These are phyloP conservation scores for Ceratocystis harringtonii DNA, from an alignment of 2,329 filamentous ascomycete species.

Conservation along the genomic window DNA sequence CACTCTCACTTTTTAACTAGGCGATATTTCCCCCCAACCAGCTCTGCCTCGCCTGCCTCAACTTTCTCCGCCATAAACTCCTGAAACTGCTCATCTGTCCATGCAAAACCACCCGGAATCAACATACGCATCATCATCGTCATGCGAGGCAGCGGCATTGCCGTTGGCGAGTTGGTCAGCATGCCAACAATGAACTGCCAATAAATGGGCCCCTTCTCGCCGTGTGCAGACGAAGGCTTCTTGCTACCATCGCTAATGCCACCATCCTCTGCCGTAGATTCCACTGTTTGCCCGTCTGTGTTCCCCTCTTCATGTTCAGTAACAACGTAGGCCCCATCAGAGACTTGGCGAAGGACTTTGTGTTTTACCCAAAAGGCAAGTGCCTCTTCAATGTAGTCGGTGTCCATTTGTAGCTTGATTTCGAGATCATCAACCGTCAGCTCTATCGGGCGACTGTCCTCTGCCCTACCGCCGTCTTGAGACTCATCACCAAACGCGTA, in stretches of 20 bases:
- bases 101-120: slow-evolving; percentile 74
- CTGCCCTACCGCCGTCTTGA: slow-evolving; percentile 26
- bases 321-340: slow-evolving; percentile 46
- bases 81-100: slow-evolving; percentile 74
- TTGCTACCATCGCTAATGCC: slow-evolving; percentile 24
- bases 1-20: slow-evolving; percentile 40
- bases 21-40: slow-evolving; percentile 55
- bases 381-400: slow-evolving; percentile 51
- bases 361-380: slow-evolving; percentile 59
- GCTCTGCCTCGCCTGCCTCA: slow-evolving; percentile 52
- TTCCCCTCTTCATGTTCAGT: slow-evolving; percentile 42
- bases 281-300: background rate
- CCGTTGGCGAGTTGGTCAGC: slow-evolving; percentile 73
- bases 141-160: slow-evolving; percentile 70
- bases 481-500: slow-evolving; percentile 46
- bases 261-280: slow-evolving; percentile 8
- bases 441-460: slow-evolving; percentile 24
- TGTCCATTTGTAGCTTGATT: slow-evolving; percentile 53
- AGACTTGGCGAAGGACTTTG: slow-evolving; percentile 44
- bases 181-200: slow-evolving; percentile 89
- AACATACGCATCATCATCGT: slow-evolving; percentile 92
- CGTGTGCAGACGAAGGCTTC: slow-evolving; percentile 33
- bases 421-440: slow-evolving; percentile 34
- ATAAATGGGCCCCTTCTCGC: slow-evolving; percentile 52
- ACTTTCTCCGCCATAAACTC: slow-evolving; percentile 70